Base-by-base conservation (phyloP, 768 basidiomycete species). In the Tubosaeta sp. region DNA sequence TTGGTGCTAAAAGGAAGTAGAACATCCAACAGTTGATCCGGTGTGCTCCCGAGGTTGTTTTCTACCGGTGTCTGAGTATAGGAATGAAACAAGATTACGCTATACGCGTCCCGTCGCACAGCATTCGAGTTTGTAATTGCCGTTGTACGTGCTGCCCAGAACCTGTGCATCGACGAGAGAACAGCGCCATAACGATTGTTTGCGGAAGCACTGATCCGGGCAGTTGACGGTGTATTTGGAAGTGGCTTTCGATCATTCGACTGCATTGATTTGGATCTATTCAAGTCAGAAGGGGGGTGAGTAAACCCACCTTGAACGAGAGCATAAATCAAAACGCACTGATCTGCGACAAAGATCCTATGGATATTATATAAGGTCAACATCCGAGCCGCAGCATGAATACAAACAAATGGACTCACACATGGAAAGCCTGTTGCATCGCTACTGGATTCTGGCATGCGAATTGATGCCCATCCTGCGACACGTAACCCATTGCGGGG, bases 171-270 rank as follows among this genome's bases (percentile, higher is more conserved):
- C 0, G 83, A 76, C 0, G 81, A 79, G 38, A 77, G 78, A 0
- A 83, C 84, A 1, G 83, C 81, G 1, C 83, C 83, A 16, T 82
- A 72, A 26, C 83, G 67, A 54, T 85, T 77, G 52, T 80, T 63
- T 37, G 69, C 66, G 0, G 50, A 56, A 12, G 60, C 61, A 7
- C 0, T n/a, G n/a, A n/a, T n/a, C n/a, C n/a, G n/a, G n/a, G n/a
- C n/a, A n/a, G n/a, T n/a, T n/a, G n/a, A n/a, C n/a, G n/a, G n/a
- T n/a, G n/a, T n/a, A n/a, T n/a, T n/a, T n/a, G n/a, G n/a, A n/a
- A n/a, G n/a, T n/a, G 83, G 83, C 1, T 43, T 63, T 34, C 70
- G 67, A 56, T 83, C 83, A 1, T 0, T 16, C 0, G 0, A 2
- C 3, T 26, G 0, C 82, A 84, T 84, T 1, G 82, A 84, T 0